These are phyloP conservation scores for Piromyces sp. DNA, from an alignment of 192 early-diverging fungal genomes.

Conservation along the genomic window DNA sequence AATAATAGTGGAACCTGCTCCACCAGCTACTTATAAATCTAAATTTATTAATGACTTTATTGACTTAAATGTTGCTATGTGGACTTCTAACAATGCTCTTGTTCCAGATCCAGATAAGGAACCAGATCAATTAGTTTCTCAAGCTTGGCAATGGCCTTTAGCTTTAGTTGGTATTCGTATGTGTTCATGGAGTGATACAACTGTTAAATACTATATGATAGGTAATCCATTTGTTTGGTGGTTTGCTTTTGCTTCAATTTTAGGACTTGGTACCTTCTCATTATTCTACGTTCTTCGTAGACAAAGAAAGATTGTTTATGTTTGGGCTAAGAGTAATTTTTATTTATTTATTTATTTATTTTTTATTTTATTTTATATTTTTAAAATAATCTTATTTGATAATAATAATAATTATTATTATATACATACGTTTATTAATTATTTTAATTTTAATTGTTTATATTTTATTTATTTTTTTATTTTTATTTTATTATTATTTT, in stretches of 20 bases:
- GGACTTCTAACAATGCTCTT: neutral
- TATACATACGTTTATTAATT: no score
- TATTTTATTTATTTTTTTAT: no score
- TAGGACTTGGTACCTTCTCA: neutral
- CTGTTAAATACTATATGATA: conserved; percentile 1
- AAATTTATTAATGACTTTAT: neutral
- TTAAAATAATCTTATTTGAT: no score
- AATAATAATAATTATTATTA: no score
- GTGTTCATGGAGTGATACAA: neutral
- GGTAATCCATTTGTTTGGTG: conserved; percentile 3
- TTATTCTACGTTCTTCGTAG: neutral
- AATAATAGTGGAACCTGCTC: neutral
- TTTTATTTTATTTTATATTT: no score
- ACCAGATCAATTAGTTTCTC: conserved; percentile 1
- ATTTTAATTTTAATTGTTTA: no score
- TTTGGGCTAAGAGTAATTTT: neutral
- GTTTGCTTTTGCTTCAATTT: neutral
- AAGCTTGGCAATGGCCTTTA: conserved; percentile 2
- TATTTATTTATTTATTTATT: no score
- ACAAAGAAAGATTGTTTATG: neutral
- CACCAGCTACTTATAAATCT: neutral
- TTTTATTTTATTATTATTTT: no score
- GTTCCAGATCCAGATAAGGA: neutral
- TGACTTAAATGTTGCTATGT: neutral
- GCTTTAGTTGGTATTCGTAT: neutral